These are phyloP conservation scores for Didymella lethalis DNA, from an alignment of 2,329 filamentous ascomycete genomes.

Conservation along the genomic window DNA sequence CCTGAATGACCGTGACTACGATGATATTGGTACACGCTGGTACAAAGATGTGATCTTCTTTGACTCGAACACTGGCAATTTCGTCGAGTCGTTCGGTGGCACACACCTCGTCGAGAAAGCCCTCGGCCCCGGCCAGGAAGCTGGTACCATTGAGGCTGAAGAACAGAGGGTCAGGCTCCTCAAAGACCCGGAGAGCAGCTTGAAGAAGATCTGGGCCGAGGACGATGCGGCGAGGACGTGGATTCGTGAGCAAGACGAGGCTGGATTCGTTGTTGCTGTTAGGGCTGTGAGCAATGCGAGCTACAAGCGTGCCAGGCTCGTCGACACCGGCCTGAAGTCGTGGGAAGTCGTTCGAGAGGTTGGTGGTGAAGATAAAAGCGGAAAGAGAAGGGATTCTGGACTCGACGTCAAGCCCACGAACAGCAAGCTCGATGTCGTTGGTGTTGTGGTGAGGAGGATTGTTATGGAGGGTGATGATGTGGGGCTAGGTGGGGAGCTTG, in stretches of 20 bases:
- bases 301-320: conserved; percentile 46
- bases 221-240: conserved; percentile 36
- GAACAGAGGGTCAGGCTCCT: conserved; percentile 44
- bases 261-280: conserved; percentile 44
- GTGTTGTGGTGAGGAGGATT: conserved; percentile 44
- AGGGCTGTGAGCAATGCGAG: conserved; percentile 45
- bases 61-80: conserved; percentile 32
- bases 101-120: conserved; percentile 42
- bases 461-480: conserved; percentile 38
- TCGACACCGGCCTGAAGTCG: conserved; percentile 40
- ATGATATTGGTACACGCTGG: conserved; percentile 47
- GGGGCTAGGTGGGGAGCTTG: conserved; percentile 44
- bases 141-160: conserved; percentile 47
- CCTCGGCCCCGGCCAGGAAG: conserved; percentile 36
- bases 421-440: conserved; percentile 47
- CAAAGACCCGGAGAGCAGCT: conserved; percentile 39
- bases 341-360: conserved; percentile 46
- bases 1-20: conserved; percentile 47
- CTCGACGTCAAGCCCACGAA: conserved; percentile 42
- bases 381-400: conserved; percentile 44
- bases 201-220: conserved; percentile 38
- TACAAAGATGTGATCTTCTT: conserved; percentile 50
- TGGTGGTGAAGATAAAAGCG: conserved; percentile 36
- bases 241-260: conserved; percentile 41
- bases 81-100: conserved; percentile 44